Evolutionary conservation across 331 rosid genomes (phyloP).

Genomic region (Arachis monticola): DNA sequence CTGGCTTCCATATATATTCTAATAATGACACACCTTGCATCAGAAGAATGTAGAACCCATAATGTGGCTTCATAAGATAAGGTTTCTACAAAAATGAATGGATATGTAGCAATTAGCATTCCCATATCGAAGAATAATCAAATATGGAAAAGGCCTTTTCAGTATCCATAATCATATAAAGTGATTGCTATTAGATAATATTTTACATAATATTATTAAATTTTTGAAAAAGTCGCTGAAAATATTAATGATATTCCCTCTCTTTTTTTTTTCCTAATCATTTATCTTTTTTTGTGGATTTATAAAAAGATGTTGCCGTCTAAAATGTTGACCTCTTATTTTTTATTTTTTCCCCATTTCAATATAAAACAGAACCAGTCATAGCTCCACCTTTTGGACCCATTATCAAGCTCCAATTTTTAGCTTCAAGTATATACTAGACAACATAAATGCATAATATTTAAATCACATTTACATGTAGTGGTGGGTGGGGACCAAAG

Average conservation of each 20-base stretch:
- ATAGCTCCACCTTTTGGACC: slow-evolving; percentile 31
- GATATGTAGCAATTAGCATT: slow-evolving; percentile 44
- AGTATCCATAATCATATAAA: slow-evolving; percentile 19
- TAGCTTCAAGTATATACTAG: neutral
- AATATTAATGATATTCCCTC: slow-evolving; percentile 5
- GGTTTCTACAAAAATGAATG: slow-evolving; percentile 40
- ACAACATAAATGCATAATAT: neutral
- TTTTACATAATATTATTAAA: neutral
- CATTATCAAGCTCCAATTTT: slow-evolving; percentile 17
- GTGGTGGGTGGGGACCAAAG: slow-evolving; percentile 33
- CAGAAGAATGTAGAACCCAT: slow-evolving; percentile 56
- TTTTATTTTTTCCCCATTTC: too few species aligned
- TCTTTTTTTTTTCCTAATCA: neutral
- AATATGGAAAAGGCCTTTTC: slow-evolving; percentile 11
- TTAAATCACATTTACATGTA: slow-evolving; percentile 2
- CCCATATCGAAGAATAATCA: slow-evolving; percentile 29
- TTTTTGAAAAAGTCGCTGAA: slow-evolving; percentile 13
- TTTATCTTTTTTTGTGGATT: slow-evolving; percentile 12
- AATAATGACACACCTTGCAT: slow-evolving; percentile 48
- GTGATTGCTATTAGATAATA: neutral
- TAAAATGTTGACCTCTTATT: slow-evolving; percentile 29
- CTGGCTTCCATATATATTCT: slow-evolving; percentile 36
- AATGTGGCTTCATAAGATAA: slow-evolving; percentile 53
- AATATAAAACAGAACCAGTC: neutral
- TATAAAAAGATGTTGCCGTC: neutral